These are phyloP conservation scores for Suillus luteus DNA, from an alignment of 768 basidiomycete genomes.

Conservation along the genomic window DNA sequence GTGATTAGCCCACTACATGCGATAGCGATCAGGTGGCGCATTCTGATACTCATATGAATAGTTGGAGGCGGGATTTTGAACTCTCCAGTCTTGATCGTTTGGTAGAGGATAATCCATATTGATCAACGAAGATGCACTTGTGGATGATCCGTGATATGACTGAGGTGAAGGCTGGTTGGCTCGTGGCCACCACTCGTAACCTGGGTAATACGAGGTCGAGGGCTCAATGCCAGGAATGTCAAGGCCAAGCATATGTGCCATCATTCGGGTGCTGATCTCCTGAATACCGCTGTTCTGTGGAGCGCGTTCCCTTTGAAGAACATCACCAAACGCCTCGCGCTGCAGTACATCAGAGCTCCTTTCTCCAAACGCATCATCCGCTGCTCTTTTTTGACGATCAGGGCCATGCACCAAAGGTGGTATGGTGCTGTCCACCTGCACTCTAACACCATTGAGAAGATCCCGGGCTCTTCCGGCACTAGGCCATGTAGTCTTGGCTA, in stretches of 20 bases:
- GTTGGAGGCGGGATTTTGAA: constrained; percentile 12
- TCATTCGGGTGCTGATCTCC: constrained; percentile 62
- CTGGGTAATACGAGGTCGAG: constrained; percentile 54
- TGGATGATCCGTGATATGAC: constrained; percentile 17
- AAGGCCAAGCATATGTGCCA: constrained; percentile 73
- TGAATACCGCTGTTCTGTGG: constrained; percentile 47
- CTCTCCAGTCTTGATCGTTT: constrained; percentile 25
- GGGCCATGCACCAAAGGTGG: constrained; percentile 38
- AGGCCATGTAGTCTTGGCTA: constrained; percentile 63
- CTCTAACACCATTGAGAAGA: constrained; percentile 65
- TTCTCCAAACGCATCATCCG: constrained; percentile 67
- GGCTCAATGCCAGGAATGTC: constrained; percentile 59
- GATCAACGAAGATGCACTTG: constrained; percentile 15
- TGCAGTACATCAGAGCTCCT: constrained; percentile 47
- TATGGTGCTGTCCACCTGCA: constrained; percentile 47
- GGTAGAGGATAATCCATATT: constrained; percentile 21
- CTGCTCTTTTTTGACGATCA: constrained; percentile 57
- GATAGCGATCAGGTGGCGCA: constrained; percentile 23
- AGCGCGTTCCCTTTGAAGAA: constrained; percentile 27
- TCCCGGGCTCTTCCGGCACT: constrained; percentile 68
- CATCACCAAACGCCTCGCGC: constrained; percentile 40
- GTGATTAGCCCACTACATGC: constrained; percentile 18
- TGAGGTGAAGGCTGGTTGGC: constrained; percentile 18
- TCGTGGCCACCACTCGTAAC: constrained; percentile 70
- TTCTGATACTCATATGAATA: constrained; percentile 26